Evolutionary conservation across 2,329 filamentous ascomycete species (phyloP), one percentile per base, ranked within the genome.

Genomic region (Thelonectria discophora): DNA sequence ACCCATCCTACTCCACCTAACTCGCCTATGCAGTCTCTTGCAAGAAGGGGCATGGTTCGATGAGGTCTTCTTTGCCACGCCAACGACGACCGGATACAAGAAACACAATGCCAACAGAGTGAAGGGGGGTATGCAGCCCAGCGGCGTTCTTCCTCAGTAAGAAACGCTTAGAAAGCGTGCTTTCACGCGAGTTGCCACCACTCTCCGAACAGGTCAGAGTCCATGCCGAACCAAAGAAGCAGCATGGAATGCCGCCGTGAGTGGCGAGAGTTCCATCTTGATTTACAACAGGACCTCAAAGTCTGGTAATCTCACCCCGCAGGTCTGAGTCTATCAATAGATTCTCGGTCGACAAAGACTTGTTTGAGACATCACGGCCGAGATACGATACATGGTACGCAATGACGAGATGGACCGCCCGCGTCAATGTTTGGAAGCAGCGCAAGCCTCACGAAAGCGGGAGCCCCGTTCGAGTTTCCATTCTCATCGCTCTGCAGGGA

Each of bases 251-350:
- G 11, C 30, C 40, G 46, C n/a, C n/a, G 24, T 24, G 24, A 49
- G 21, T 15, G 32, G 21, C 20, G 37, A 39, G 30, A n/a, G 9
- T 15, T 10, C 9, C 40, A 52, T 60, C 20, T 39, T 55, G 51
- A 43, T 49, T 50, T 40, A 39, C 4, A 52, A 52, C 30, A 37
- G 12, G 30, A 45, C 32, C 24, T 40, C 13, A 13, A 55, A 21
- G 40, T 34, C 43, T 51, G 40, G 51, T 40, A 45, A 47, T 55
- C 58, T 47, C 40, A 60, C 46, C 58, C 57, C 43, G 51, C 39
- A 50, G 50, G 37, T 20, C 57, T 27, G 17, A 27, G 50, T 49
- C 50, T 60, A 55, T 60, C 51, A 55, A 55, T 55, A 60, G 51
- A 50, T 60, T 20, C 13, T 50, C 57, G 57, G 57, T 46, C 57